Evolutionary conservation across 768 basidiomycete species (phyloP), one percentile per base, ranked within the genome.

Genomic region (Xanthoconium stramineum): DNA sequence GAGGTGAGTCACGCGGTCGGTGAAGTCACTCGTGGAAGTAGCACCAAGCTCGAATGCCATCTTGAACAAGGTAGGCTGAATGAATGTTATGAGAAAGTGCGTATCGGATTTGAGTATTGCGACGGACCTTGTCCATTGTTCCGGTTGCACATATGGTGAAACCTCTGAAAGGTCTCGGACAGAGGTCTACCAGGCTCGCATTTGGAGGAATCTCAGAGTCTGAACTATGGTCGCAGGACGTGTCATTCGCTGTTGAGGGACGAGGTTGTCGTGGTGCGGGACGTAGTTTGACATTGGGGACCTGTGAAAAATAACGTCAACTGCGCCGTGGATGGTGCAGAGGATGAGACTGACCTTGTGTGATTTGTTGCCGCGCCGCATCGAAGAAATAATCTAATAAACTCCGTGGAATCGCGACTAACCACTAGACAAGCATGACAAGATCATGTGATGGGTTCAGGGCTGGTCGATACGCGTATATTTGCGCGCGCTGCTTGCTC

Each of bases 1-100:
- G 20, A 98, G 80, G 75, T 96, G 94, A 0, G 93, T 95, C n/a
- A 91, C 88, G 45, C 78, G 77, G 66, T 92, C 88, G 0, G 93
- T 98, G 59, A 96, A 85, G 47, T 90, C 86, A 33, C 73, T 80
- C 15, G 82, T 78, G 43, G 82, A 78, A 5, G 72, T 73, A 29
- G 91, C 94, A 12, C 94, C 94, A 14, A 97, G 85, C 61, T 94
- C 88, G 24, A 82, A 74, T 0, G 90, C 91, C 64, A 89, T 82
- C 57, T 84, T 84, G 66, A 90, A 90, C 35, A 95, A 60, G 2
- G 80, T 78, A 0, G 83, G 78, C 92, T 94, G 35, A 17, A 48
- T 6, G 15, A 10, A 33, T 2, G 57, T n/a, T n/a, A n/a, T 5
- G 39, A 61, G 36, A 56, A 38, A 17, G 20, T 29, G 11, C 40